These are phyloP conservation scores for Cladosporium oxysporum DNA, from an alignment of 2,329 filamentous ascomycete genomes.

Conservation along the genomic window DNA sequence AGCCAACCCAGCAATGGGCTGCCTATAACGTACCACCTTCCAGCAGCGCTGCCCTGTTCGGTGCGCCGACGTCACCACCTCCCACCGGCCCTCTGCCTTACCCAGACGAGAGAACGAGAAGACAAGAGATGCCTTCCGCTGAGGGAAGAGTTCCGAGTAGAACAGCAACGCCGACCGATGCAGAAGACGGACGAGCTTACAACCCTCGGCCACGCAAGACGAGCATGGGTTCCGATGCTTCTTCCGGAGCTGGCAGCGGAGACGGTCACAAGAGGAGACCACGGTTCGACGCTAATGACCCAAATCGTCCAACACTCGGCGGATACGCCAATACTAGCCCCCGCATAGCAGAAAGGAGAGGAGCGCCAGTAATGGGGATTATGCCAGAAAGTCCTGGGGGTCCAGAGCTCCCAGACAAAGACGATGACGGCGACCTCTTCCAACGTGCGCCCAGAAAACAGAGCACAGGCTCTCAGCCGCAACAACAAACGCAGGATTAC, in stretches of 20 bases:
- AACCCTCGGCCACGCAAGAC: conserved; percentile 25
- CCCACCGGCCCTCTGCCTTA: conserved; percentile 36
- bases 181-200: conserved; percentile 30
- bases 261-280: conserved; percentile 34
- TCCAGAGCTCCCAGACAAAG: conserved; percentile 71
- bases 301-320: conserved; percentile 49
- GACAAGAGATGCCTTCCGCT: conserved; percentile 23
- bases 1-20: conserved; percentile 38
- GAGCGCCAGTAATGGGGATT: conserved; percentile 72
- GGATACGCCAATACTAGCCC: conserved; percentile 45
- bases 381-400: conserved; percentile 76
- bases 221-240: conserved; percentile 36
- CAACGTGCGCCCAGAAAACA: conserved; percentile 58
- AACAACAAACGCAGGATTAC: conserved; percentile 27
- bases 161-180: conserved; percentile 31
- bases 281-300: conserved; percentile 51
- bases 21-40: conserved; percentile 35
- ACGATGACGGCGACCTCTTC: conserved; percentile 71
- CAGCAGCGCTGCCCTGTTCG: conserved; percentile 31
- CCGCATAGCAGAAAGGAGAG: conserved; percentile 76
- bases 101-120: conserved; percentile 32
- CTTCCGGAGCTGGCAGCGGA: conserved; percentile 29
- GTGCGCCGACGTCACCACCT: conserved; percentile 36
- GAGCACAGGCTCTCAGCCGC: conserved; percentile 20
- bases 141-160: conserved; percentile 26